Conservation (phyloP, 2,329 filamentous ascomycete genomes). For the Spiromastix sp. region DNA sequence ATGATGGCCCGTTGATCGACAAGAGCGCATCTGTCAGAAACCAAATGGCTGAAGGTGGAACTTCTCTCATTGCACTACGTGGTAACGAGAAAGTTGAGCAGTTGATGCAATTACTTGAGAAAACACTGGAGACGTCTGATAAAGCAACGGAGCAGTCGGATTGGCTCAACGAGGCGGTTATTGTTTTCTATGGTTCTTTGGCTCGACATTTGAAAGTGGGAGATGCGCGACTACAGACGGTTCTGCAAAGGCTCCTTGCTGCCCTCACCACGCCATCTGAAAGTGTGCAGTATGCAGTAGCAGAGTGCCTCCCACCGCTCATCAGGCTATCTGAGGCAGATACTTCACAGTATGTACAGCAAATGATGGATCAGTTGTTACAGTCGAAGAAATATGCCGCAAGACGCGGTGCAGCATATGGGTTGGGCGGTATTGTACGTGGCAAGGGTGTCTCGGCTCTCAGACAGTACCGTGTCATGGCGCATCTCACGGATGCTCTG, state of each 20-base stretch:
- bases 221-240: slow-evolving; percentile 78
- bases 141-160: slow-evolving; percentile 73
- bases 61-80: slow-evolving; percentile 66
- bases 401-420: slow-evolving; percentile 88
- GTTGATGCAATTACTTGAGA: slow-evolving; percentile 86
- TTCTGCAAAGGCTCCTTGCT: slow-evolving; percentile 73
- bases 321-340: slow-evolving; percentile 70
- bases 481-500: slow-evolving; percentile 66
- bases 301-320: slow-evolving; percentile 86
- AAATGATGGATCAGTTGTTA: slow-evolving; percentile 72
- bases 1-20: slow-evolving; percentile 79
- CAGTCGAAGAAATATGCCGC: slow-evolving; percentile 85
- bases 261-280: slow-evolving; percentile 93
- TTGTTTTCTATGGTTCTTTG: slow-evolving; percentile 92
- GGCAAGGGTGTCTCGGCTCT: slow-evolving; percentile 78
- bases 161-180: slow-evolving; percentile 89
- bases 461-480: slow-evolving; percentile 76
- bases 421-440: slow-evolving; percentile 77
- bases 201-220: slow-evolving; percentile 75
- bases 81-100: slow-evolving; percentile 75
- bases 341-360: slow-evolving; percentile 66
- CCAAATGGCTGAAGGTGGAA: slow-evolving; percentile 88
- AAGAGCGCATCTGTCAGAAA: slow-evolving; percentile 64
- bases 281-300: slow-evolving; percentile 91
- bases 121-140: slow-evolving; percentile 74